Percentiles rank a stretch among this genome's conserved stretches.
Conservation (phyloP, 768 basidiomycete species). For the Boletus subparvulus region DNA sequence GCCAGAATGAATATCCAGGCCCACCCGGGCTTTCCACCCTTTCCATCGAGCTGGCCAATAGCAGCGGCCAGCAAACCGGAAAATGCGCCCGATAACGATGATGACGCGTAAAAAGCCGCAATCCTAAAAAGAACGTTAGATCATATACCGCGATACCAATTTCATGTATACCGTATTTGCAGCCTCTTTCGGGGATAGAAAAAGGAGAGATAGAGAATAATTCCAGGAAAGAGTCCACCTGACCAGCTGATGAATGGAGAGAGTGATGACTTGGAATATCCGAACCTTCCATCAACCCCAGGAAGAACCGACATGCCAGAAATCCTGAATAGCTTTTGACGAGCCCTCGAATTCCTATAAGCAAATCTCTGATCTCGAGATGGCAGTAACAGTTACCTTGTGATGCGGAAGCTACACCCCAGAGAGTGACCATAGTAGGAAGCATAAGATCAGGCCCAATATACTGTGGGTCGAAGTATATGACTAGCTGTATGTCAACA, state of each 20-base stretch:
- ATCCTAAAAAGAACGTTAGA: conserved; percentile 27
- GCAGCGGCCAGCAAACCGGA: conserved; percentile 64
- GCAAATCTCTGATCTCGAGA: neutral
- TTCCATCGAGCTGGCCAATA: conserved; percentile 55
- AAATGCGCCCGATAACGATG: conserved; percentile 57
- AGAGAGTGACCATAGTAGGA: conserved; percentile 59
- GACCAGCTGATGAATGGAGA: conserved; percentile 3
- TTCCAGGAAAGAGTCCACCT: conserved; percentile 59
- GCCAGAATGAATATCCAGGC: conserved; percentile 61
- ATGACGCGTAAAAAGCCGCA: conserved; percentile 38
- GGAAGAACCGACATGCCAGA: conserved; percentile 46
- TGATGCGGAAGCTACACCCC: conserved; percentile 61
- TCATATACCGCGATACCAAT: neutral
- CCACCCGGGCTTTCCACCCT: conserved; percentile 55
- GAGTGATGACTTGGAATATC: neutral
- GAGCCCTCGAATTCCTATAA: conserved; percentile 34
- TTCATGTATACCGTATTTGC: conserved; percentile 19
- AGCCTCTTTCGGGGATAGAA: conserved; percentile 38
- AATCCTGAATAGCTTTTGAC: conserved; percentile 53
- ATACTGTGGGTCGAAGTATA: conserved; percentile 15
- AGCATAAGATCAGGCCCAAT: conserved; percentile 56
- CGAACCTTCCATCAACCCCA: conserved; percentile 64
- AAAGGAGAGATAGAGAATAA: conserved; percentile 55
- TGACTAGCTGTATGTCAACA: neutral
- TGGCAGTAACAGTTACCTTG: conserved; percentile 44